Percentiles rank a stretch among this genome's conserved stretches.
phyloP scores from a whole-genome alignment of 257 asterid species.

The Sherardia arvensis region DNA sequence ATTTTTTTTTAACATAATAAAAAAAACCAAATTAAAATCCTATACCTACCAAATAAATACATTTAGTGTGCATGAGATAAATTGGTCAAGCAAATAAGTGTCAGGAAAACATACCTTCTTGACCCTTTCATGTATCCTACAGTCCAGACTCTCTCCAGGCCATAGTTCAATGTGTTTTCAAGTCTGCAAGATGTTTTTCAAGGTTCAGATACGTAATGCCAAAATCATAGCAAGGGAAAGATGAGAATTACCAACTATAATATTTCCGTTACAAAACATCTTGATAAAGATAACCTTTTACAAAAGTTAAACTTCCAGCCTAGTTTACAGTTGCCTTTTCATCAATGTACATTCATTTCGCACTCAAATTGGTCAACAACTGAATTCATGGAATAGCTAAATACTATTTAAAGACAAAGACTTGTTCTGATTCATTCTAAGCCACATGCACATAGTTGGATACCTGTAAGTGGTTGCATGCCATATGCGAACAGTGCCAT shows the following conservation, averaged over 20 bases:
- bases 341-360: background rate
- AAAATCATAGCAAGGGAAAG: background rate
- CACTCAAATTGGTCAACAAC: background rate
- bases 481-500: constrained; percentile 99
- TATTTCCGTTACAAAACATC: no score
- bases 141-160: constrained; percentile 99
- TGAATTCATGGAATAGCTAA: background rate
- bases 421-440: no score
- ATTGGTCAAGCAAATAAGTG: constrained; percentile 5
- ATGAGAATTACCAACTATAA: no score
- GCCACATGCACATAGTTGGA: no score
- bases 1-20: background rate
- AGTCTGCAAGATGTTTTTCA: constrained; percentile 42
- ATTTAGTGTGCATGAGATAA: background rate
- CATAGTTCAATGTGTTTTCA: constrained; percentile 92
- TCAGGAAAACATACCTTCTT: constrained; percentile 51
- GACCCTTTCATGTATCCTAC: constrained; percentile 88
- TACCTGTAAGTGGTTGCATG: constrained; percentile 95
- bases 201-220: background rate
- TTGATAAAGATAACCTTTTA: background rate
- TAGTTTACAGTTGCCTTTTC: background rate
- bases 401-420: background rate
- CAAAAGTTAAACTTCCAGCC: background rate
- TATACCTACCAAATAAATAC: background rate
- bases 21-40: no score